A percentile compares a stretch with the other conserved stretches of the same genome.
Conservation (phyloP, 176 grass and related monocot genomes). For the Neostapfia colusana region DNA sequence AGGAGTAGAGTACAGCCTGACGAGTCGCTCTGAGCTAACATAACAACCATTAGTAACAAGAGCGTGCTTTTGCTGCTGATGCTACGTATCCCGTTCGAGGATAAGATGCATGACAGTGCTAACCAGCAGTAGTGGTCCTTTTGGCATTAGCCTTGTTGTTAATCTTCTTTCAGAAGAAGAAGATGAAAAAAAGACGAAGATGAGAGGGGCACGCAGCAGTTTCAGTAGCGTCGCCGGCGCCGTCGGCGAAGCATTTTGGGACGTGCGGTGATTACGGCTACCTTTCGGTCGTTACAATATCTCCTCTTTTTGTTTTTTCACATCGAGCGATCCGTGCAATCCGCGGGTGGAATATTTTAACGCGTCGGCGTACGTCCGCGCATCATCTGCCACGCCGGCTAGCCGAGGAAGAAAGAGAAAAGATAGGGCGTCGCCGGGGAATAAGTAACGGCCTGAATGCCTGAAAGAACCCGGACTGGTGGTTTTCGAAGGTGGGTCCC, state of each 20-base stretch:
- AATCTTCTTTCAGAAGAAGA: too few species aligned
- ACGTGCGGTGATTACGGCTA: too few species aligned
- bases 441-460: conserved; percentile 49
- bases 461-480: too few species aligned
- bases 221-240: background rate
- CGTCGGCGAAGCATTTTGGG: conserved; percentile 19
- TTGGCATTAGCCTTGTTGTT: background rate
- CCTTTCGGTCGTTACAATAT: too few species aligned
- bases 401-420: background rate
- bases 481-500: conserved; percentile 43
- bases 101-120: background rate
- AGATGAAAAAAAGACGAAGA: too few species aligned
- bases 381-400: conserved; percentile 35
- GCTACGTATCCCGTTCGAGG: conserved; percentile 26
- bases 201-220: too few species aligned
- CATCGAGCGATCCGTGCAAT: conserved; percentile 54
- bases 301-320: too few species aligned
- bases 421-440: background rate
- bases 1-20: background rate
- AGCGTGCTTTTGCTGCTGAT: conserved; percentile 15
- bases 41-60: background rate
- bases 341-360: conserved; percentile 41
- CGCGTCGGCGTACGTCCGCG: conserved; percentile 48
- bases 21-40: background rate
- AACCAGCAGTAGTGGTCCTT: background rate